These are phyloP conservation scores for Mesotaenium endlicherianum DNA, from an alignment of 139 green algal species.

Conservation along the genomic window DNA sequence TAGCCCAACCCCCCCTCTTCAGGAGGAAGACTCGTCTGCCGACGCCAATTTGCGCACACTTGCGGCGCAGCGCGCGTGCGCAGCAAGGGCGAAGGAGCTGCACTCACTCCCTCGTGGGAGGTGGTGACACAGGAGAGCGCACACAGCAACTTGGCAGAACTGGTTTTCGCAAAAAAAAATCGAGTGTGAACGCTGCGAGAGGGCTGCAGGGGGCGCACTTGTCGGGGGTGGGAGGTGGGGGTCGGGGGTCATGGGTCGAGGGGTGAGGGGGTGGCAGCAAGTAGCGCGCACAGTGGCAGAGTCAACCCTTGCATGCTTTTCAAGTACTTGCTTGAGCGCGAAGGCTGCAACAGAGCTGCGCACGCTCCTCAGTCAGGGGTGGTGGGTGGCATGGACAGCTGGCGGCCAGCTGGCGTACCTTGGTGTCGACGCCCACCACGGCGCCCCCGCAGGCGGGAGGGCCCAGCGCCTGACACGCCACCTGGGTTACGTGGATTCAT, in stretches of 20 bases:
- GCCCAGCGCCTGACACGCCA: constrained; percentile 20
- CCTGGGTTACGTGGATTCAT: too few relatives aligned
- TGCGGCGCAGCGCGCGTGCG: too few relatives aligned
- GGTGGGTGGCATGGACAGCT: not conserved
- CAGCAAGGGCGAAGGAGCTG: too few relatives aligned
- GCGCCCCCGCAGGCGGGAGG: not conserved
- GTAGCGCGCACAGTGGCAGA: not conserved
- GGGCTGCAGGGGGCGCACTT: not conserved
- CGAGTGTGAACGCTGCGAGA: too few relatives aligned
- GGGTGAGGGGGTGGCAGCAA: not conserved
- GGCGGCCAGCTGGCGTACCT: not conserved
- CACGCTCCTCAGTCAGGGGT: not conserved
- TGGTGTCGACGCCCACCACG: constrained; percentile 13
- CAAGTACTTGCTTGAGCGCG: not conserved
- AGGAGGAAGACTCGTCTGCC: too few relatives aligned
- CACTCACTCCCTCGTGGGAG: too few relatives aligned
- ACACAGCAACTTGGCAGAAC: too few relatives aligned
- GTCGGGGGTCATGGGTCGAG: not conserved
- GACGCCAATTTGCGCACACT: too few relatives aligned
- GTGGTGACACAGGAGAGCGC: too few relatives aligned
- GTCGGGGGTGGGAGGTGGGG: not conserved
- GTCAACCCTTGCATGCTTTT: not conserved
- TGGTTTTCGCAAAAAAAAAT: too few relatives aligned
- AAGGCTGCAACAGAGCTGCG: not conserved
- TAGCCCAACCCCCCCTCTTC: too few relatives aligned